Evolutionary conservation across 148 eudicot species (phyloP).

Genomic region (Rhododendron mucronatum): DNA sequence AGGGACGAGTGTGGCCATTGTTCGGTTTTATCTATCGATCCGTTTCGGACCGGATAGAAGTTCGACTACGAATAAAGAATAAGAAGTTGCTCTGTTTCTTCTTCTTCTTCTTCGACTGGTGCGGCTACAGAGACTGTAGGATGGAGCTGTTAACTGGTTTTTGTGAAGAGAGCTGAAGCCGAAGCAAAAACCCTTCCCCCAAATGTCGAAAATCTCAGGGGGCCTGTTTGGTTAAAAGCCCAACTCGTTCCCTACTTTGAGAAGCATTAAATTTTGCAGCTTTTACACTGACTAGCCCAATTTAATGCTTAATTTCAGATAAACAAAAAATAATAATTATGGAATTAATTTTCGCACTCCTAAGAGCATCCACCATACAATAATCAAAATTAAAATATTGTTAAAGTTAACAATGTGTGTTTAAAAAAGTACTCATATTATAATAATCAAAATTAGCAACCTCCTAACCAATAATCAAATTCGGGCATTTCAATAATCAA

Average conservation of each 20-base stretch:
- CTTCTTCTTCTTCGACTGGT: not conserved
- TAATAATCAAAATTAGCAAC: too few relatives aligned
- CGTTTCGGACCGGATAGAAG: not conserved
- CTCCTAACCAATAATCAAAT: too few relatives aligned
- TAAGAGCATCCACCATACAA: too few relatives aligned
- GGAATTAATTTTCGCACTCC: too few relatives aligned
- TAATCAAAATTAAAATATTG: too few relatives aligned
- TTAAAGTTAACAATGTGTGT: too few relatives aligned
- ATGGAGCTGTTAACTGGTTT: not conserved
- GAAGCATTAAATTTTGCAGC: not conserved
- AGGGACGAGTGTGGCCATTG: conserved; percentile 33
- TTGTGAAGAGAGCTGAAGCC: not conserved
- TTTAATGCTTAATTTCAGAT: not conserved
- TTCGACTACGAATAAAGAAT: not conserved
- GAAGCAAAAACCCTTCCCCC: not conserved
- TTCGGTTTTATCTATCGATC: not conserved
- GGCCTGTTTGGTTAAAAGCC: conserved; percentile 8
- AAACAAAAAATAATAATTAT: too few relatives aligned
- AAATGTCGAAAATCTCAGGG: conserved; percentile 1
- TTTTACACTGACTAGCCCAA: not conserved
- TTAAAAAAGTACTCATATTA: too few relatives aligned
- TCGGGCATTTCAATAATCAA: too few relatives aligned
- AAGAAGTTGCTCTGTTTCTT: not conserved
- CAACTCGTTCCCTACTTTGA: not conserved
- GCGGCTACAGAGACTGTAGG: not conserved